Percentiles rank a stretch among this genome's conserved stretches.
Evolutionary conservation across 768 basidiomycete genomes (phyloP).

Genomic region (Termitomyces sp.): DNA sequence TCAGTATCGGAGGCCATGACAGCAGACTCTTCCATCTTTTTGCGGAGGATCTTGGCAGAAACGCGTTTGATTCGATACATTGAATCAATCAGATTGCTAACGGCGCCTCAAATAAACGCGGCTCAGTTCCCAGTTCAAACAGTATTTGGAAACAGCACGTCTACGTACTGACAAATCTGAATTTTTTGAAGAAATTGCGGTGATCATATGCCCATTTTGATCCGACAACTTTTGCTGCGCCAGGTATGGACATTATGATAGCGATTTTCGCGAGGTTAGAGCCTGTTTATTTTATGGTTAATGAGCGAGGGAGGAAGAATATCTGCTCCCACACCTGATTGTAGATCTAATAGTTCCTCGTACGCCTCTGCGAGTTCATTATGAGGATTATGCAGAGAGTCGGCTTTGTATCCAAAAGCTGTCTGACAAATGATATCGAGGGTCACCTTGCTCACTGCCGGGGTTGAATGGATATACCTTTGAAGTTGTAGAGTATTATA

Average conservation of each 20-base stretch:
- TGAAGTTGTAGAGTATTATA: constrained; percentile 2
- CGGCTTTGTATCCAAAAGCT: constrained; percentile 41
- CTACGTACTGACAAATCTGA: constrained; percentile 6
- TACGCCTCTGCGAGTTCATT: constrained; percentile 46
- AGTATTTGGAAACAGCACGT: neutral
- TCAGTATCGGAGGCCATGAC: constrained; percentile 28
- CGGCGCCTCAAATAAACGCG: neutral
- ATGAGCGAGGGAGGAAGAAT: neutral
- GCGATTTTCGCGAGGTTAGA: constrained; percentile 31
- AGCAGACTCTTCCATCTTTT: constrained; percentile 32
- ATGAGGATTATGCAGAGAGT: constrained; percentile 38
- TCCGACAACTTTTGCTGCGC: constrained; percentile 22
- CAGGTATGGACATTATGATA: constrained; percentile 29
- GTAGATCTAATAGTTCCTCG: constrained; percentile 34
- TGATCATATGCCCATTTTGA: constrained; percentile 25
- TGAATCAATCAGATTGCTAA: constrained; percentile 9
- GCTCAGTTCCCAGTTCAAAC: neutral
- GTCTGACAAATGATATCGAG: constrained; percentile 49
- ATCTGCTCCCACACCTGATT: constrained; percentile 22
- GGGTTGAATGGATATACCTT: neutral
- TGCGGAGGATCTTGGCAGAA: constrained; percentile 31
- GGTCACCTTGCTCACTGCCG: constrained; percentile 43
- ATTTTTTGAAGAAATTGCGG: constrained; percentile 11
- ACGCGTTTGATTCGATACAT: constrained; percentile 38
- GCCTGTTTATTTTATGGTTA: constrained; percentile 7